phyloP scores from a whole-genome alignment of 1,139 yeast genomes.

The Magnusiomyces tetraspermus region DNA sequence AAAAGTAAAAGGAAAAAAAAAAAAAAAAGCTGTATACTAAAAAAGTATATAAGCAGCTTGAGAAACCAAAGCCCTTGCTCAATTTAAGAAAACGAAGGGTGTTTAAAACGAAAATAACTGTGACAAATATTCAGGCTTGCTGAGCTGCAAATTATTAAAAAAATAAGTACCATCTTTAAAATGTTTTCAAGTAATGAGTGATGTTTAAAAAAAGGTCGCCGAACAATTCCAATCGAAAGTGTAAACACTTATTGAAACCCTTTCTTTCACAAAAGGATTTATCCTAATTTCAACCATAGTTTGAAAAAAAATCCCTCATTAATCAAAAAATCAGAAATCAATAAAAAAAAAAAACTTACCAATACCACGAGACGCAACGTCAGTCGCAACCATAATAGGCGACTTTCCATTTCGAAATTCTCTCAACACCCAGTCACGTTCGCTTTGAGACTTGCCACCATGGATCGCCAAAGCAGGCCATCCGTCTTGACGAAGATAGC shows the following conservation, averaged over 20 bases:
- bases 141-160: too few species aligned
- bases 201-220: neutral
- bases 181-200: too few species aligned
- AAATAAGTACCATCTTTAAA: too few species aligned
- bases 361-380: conserved; percentile 99
- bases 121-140: too few species aligned
- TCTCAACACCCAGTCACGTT: conserved; percentile 95
- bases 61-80: too few species aligned
- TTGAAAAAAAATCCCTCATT: neutral
- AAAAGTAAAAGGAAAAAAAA: neutral
- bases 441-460: conserved; percentile 96
- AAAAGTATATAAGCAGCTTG: neutral
- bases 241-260: too few species aligned
- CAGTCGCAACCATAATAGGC: conserved; percentile 98
- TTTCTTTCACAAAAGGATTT: neutral
- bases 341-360: conserved; percentile 54
- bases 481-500: conserved; percentile 88
- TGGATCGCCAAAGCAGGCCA: conserved; percentile 99
- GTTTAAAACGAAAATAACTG: too few species aligned
- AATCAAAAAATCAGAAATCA: neutral
- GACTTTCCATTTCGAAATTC: conserved; percentile 89
- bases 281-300: neutral
- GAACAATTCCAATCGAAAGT: neutral
- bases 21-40: neutral
- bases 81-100: too few species aligned